These are phyloP conservation scores for Candida ascalaphidarum DNA, from an alignment of 805 yeast species.

Conservation along the genomic window DNA sequence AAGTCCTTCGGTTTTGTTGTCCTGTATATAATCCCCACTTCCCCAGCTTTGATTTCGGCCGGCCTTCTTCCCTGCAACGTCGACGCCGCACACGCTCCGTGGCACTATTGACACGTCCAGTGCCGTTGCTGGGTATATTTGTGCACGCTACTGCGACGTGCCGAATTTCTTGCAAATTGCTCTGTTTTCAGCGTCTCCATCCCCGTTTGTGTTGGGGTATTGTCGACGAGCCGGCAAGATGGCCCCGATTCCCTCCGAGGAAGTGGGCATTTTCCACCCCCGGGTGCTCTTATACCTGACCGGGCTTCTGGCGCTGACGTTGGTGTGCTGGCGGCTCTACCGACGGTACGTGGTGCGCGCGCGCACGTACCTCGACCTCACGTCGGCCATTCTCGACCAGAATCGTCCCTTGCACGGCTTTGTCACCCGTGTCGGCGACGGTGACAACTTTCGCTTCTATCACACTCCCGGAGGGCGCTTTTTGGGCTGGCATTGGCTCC, in stretches of 20 bases:
- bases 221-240: too few species aligned
- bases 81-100: too few species aligned
- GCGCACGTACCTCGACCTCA: constrained; percentile 27
- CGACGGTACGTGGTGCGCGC: constrained; percentile 24
- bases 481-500: constrained; percentile 91
- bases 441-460: constrained; percentile 86
- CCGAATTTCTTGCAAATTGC: too few species aligned
- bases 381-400: constrained; percentile 24
- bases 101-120: too few species aligned
- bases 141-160: too few species aligned
- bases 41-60: too few species aligned
- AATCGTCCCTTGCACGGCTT: constrained; percentile 41
- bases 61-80: too few species aligned
- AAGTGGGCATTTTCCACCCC: constrained; percentile 22
- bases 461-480: constrained; percentile 89
- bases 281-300: constrained; percentile 29
- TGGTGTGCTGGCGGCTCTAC: constrained; percentile 23
- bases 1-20: too few species aligned
- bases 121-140: too few species aligned
- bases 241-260: neutral
- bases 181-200: too few species aligned
- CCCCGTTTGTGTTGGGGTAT: too few species aligned
- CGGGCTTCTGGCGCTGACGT: constrained; percentile 19
- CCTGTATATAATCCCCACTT: too few species aligned
- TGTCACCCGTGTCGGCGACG: constrained; percentile 91